Evolutionary conservation across 2,329 filamentous ascomycete species (phyloP).

Genomic region (Fonsecaea pedrosoi): DNA sequence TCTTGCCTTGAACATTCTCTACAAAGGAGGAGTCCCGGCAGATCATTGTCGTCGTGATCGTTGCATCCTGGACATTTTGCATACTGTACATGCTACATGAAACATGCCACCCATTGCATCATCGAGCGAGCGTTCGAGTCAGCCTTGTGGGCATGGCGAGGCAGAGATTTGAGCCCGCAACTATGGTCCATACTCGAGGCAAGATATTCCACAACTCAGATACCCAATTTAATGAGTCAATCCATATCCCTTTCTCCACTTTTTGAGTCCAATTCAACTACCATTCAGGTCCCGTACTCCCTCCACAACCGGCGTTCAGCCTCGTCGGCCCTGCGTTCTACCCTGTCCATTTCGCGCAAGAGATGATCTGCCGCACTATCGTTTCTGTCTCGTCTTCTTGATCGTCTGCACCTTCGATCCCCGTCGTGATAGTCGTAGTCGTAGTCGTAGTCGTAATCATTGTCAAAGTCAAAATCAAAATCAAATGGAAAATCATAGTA

Average conservation of each 20-base stretch:
- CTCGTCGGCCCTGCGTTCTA: slow-evolving; percentile 11
- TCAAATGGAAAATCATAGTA: neutral
- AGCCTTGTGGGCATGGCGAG: too few relatives aligned
- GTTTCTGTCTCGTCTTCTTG: neutral
- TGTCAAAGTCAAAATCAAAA: neutral
- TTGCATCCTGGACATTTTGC: neutral
- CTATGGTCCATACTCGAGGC: too few relatives aligned
- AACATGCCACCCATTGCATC: neutral
- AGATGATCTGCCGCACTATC: neutral
- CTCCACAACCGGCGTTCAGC: slow-evolving; percentile 18
- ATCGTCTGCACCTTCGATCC: neutral
- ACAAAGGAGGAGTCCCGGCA: too few relatives aligned
- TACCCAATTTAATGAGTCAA: too few relatives aligned
- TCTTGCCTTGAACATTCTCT: too few relatives aligned
- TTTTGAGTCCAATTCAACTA: too few relatives aligned
- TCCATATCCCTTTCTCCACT: too few relatives aligned
- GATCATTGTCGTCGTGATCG: too few relatives aligned
- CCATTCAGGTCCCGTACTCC: slow-evolving; percentile 15
- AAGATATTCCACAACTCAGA: too few relatives aligned
- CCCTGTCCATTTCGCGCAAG: slow-evolving; percentile 11
- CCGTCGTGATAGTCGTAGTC: neutral
- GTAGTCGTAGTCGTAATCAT: neutral
- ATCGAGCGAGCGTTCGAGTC: neutral
- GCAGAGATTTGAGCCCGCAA: too few relatives aligned
- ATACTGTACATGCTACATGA: neutral